These are phyloP conservation scores for Neopestalotiopsis sp. DNA, from an alignment of 2,329 filamentous ascomycete species.

Conservation along the genomic window DNA sequence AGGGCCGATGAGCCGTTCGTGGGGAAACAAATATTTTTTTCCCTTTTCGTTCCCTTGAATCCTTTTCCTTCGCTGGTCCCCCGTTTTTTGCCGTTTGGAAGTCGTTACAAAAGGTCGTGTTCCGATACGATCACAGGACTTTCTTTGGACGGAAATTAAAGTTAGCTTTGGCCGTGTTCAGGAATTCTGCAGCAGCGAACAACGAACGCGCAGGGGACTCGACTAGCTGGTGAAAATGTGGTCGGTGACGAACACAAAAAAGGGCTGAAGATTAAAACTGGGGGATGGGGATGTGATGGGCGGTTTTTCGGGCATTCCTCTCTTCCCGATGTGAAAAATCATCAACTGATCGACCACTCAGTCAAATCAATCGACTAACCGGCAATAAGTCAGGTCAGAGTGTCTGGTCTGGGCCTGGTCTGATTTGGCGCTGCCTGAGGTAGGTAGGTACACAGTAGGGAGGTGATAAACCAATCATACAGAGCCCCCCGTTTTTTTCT, in stretches of 20 bases:
- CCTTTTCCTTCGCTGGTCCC: neutral
- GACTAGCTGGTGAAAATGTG: neutral
- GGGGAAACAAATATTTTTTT: neutral
- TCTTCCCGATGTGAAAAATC: neutral
- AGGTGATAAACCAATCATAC: neutral
- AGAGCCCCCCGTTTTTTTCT: neutral
- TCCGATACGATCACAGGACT: constrained; percentile 3
- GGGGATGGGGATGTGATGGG: neutral
- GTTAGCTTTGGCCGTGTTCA: constrained; percentile 7
- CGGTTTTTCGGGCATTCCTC: constrained; percentile 1
- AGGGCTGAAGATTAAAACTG: neutral
- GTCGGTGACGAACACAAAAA: constrained; percentile 4
- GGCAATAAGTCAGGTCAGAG: too few species aligned
- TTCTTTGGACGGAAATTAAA: constrained; percentile 5
- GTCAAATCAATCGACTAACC: neutral
- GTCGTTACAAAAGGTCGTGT: neutral
- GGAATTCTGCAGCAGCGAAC: constrained; percentile 7
- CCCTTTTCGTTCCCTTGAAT: neutral
- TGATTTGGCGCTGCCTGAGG: too few species aligned
- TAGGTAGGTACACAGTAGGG: neutral
- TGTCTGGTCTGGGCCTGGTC: too few species aligned
- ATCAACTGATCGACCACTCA: neutral
- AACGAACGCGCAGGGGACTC: neutral
- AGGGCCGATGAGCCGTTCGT: constrained; percentile 3
- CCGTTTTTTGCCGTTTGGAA: constrained; percentile 10